Evolutionary conservation across 2,329 filamentous ascomycete genomes (phyloP).

Genomic region (Ceratocystis alfenasii): DNA sequence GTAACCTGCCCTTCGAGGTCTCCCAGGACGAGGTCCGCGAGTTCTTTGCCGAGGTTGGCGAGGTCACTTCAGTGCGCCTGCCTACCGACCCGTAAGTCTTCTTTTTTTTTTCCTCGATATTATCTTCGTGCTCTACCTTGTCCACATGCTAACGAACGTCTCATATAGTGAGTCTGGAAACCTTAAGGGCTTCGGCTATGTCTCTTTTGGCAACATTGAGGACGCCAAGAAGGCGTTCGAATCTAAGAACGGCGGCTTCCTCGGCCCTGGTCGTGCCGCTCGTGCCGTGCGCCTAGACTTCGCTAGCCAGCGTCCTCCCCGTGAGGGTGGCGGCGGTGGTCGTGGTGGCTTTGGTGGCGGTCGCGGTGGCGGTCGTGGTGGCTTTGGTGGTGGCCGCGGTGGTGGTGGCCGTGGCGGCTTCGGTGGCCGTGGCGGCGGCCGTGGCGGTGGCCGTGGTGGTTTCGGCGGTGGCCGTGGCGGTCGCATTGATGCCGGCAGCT

Average conservation of each 20-base stretch:
- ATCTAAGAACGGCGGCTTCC: slow-evolving; percentile 53
- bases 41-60: slow-evolving; percentile 60
- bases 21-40: slow-evolving; percentile 63
- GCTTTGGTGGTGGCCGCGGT: slow-evolving; percentile 38
- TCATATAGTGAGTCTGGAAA: slow-evolving; percentile 56
- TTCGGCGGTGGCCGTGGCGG: slow-evolving; percentile 35
- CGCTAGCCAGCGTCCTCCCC: slow-evolving; percentile 53
- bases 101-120: background rate
- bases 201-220: slow-evolving; percentile 69
- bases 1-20: slow-evolving; percentile 77
- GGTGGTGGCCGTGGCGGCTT: slow-evolving; percentile 35
- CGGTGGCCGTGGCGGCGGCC: slow-evolving; percentile 40
- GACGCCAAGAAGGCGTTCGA: slow-evolving; percentile 68
- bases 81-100: slow-evolving; percentile 63
- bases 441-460: slow-evolving; percentile 34
- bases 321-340: slow-evolving; percentile 41
- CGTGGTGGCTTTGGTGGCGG: slow-evolving; percentile 38
- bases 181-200: slow-evolving; percentile 87
- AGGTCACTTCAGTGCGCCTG: slow-evolving; percentile 68
- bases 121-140: background rate
- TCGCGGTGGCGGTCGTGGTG: slow-evolving; percentile 33
- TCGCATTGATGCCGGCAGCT: slow-evolving; percentile 22
- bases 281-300: slow-evolving; percentile 76
- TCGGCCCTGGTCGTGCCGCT: slow-evolving; percentile 53
- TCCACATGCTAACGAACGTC: slow-evolving; percentile 29